Base-by-base conservation (phyloP, 2,329 filamentous ascomycete species). In the Teratosphaeria pseudoeucalypti region DNA sequence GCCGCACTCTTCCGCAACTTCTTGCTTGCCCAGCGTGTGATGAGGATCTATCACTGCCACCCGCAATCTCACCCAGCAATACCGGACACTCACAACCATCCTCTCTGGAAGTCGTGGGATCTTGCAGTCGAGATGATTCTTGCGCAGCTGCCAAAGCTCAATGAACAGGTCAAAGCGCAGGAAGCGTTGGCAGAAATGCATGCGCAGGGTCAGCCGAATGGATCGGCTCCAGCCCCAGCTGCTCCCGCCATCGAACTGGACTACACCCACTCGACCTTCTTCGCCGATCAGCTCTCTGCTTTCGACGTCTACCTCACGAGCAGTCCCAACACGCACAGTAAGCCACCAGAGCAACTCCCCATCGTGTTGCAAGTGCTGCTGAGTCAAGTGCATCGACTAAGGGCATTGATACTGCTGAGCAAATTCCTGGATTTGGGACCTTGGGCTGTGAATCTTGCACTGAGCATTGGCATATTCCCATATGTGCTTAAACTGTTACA, bases 401-500 rank as follows among this genome's bases (percentile, higher is more conserved):
- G 94, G 56, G 94, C 94, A 16, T 80, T 99, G 63, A 95, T 99
- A 57, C 78, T 99, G 6, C 81, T 99, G 0, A 94, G 92, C 60
- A 90, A 91, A 65, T 99, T 99, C 73, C 79, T 99, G 23, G 94
- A 99, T 69, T 82, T 97, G 47, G 94, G 94, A 0, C 94, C 94
- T 0, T 99, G 94, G 94, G 95, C 94, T 34, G 94, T 99, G n/a
- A 94, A 97, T 72, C 84, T 99, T 49, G 94, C 94, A 16, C 81
- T 99, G 16, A 96, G 92, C 73, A 99, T 99, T 62, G 94, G 94
- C 27, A 99, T 99, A 63, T 99, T 99, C 74, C 94, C 94, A 0
- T 99, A 99, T 71, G 94, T 99, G n/a, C 78, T 99, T 37, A 99
- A 99, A 75, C 80, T 99, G 29, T 79, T 99, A 19, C 94, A 99